A percentile compares a stretch with the other conserved stretches of the same genome.
These are phyloP conservation scores for Gamarada debralockiae DNA, from an alignment of 495 filamentous ascomycete species.

Conservation along the genomic window DNA sequence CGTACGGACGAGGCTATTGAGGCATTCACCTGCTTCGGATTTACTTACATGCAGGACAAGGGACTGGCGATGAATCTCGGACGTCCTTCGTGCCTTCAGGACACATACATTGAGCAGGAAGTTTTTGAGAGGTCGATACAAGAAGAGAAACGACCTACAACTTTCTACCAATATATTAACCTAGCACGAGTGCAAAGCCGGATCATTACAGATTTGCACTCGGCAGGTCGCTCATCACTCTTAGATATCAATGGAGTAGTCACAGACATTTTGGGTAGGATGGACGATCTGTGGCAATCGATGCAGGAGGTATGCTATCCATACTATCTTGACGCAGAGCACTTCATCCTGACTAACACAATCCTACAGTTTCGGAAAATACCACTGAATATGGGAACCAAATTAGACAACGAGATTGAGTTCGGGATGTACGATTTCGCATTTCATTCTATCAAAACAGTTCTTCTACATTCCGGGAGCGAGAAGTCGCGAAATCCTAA, in stretches of 20 bases:
- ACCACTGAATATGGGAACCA: not conserved
- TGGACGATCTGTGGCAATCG: no score
- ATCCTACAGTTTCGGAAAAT: no score
- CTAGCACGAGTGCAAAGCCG: constrained; percentile 5
- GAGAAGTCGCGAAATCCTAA: not conserved
- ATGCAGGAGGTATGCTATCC: no score
- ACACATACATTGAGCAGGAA: constrained; percentile 6
- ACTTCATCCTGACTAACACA: no score
- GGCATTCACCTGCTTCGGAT: constrained; percentile 10
- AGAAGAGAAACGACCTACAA: not conserved
- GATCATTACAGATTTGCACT: constrained; percentile 1
- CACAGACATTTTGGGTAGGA: no score
- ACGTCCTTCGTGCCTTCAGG: not conserved
- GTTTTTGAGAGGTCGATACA: not conserved
- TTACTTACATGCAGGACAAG: constrained; percentile 14
- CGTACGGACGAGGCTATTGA: not conserved
- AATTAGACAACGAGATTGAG: not conserved
- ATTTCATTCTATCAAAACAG: constrained; percentile 10
- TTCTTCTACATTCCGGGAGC: constrained; percentile 7
- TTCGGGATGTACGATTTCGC: constrained; percentile 4
- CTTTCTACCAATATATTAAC: constrained; percentile 6
- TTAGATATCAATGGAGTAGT: no score
- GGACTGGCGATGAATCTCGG: constrained; percentile 17
- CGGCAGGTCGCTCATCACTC: not conserved
- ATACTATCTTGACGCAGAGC: no score